A percentile compares a stretch with the other conserved stretches of the same genome.
Conservation (phyloP, 2,329 filamentous ascomycete genomes). For the Clonostachys byssicola region DNA sequence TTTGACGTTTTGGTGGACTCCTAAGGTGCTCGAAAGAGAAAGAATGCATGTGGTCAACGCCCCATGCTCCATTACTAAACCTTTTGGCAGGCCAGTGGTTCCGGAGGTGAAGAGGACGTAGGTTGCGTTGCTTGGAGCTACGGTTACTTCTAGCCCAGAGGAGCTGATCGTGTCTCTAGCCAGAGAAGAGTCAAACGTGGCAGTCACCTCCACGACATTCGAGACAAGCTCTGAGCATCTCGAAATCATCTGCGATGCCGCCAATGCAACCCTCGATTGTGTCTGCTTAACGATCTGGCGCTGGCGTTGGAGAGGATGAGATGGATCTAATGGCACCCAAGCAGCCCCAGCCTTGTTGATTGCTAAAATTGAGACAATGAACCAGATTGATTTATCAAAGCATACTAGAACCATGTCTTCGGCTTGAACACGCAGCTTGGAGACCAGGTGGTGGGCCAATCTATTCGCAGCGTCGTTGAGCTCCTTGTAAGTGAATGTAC, state of each 20-base stretch:
- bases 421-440: slow-evolving; percentile 9
- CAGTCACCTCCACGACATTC: background rate
- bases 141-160: background rate
- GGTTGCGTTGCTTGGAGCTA: slow-evolving; percentile 3
- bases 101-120: slow-evolving; percentile 17
- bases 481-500: background rate
- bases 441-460: background rate
- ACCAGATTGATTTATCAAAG: slow-evolving; percentile 10
- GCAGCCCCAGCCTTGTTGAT: slow-evolving; percentile 14
- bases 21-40: slow-evolving; percentile 1
- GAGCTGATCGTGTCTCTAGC: background rate
- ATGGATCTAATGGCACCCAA: slow-evolving; percentile 11
- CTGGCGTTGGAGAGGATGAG: background rate
- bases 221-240: background rate
- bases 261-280: background rate
- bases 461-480: background rate
- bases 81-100: slow-evolving; percentile 14
- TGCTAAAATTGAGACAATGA: slow-evolving; percentile 9
- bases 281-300: background rate
- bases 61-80: slow-evolving; percentile 11
- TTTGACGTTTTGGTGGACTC: slow-evolving; percentile 1
- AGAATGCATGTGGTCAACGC: slow-evolving; percentile 6
- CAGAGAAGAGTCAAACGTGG: background rate
- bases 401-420: slow-evolving; percentile 7
- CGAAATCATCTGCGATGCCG: background rate